These are phyloP conservation scores for Tolypocladium ovalisporum DNA, from an alignment of 2,329 filamentous ascomycete genomes.

Conservation along the genomic window DNA sequence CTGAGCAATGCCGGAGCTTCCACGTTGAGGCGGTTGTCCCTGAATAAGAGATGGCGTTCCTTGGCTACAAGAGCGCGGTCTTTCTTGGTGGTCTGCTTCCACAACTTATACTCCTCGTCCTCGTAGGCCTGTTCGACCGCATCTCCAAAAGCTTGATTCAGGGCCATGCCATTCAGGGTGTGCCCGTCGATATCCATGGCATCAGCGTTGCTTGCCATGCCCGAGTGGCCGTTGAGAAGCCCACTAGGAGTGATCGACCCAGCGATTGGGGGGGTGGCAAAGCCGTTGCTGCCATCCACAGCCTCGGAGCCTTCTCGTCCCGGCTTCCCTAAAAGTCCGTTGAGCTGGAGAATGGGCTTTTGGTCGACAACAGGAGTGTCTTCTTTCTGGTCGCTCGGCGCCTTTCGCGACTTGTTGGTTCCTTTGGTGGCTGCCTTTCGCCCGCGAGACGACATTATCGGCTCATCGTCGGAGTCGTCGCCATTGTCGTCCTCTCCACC, in stretches of 20 bases:
- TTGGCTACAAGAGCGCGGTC: conserved; percentile 79
- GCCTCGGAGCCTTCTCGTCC: conserved; percentile 65
- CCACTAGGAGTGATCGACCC: conserved; percentile 64
- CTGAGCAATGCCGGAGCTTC: conserved; percentile 83
- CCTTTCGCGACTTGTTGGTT: conserved; percentile 66
- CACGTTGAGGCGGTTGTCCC: conserved; percentile 68
- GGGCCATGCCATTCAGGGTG: conserved; percentile 53
- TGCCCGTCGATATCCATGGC: conserved; percentile 79
- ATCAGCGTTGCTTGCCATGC: conserved; percentile 65
- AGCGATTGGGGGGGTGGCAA: conserved; percentile 67
- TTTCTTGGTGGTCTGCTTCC: conserved; percentile 98
- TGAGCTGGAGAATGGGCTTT: conserved; percentile 61
- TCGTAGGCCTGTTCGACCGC: conserved; percentile 67
- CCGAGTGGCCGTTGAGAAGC: conserved; percentile 55
- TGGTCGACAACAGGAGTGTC: conserved; percentile 66
- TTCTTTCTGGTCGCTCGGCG: conserved; percentile 62
- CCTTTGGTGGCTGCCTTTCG: conserved; percentile 73
- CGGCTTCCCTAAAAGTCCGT: conserved; percentile 47
- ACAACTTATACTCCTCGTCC: conserved; percentile 93
- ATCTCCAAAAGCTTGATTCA: conserved; percentile 53
- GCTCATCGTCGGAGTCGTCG: conserved; percentile 93
- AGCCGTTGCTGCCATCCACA: conserved; percentile 73
- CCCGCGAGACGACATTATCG: conserved; percentile 94
- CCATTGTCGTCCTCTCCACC: conserved; percentile 72
- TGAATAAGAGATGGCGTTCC: conserved; percentile 78